Evolutionary conservation across 768 basidiomycete genomes (phyloP).

Genomic region (Thelephora ganbajun): DNA sequence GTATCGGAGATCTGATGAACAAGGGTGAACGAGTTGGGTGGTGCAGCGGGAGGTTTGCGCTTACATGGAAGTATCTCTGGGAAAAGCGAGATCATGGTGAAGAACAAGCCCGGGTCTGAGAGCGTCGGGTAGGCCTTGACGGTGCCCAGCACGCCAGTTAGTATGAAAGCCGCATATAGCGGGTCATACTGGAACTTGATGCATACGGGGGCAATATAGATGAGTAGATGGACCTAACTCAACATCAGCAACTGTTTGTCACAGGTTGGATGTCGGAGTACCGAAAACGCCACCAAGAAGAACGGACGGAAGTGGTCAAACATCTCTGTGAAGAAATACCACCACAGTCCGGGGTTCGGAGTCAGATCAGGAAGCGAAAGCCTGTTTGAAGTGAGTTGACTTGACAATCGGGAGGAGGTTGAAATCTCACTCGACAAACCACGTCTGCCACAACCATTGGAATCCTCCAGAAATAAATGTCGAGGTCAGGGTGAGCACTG

Average conservation of each 20-base stretch:
- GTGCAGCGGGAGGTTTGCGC: conserved; percentile 17
- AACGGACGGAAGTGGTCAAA: conserved; percentile 96
- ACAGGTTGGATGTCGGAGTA: conserved; percentile 23
- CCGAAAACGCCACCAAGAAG: conserved; percentile 90
- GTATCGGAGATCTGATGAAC: conserved; percentile 59
- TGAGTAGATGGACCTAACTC: conserved; percentile 52
- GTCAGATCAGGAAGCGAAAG: conserved; percentile 78
- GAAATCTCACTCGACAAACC: conserved; percentile 65
- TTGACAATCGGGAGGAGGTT: neutral
- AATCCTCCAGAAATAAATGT: conserved; percentile 45
- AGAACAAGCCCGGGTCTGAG: conserved; percentile 77
- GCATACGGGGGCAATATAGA: conserved; percentile 75
- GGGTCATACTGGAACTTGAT: conserved; percentile 86
- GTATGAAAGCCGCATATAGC: conserved; percentile 62
- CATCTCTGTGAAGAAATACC: conserved; percentile 99
- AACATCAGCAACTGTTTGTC: neutral
- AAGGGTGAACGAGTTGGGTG: neutral
- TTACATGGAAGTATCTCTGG: conserved; percentile 74
- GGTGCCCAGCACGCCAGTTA: conserved; percentile 62
- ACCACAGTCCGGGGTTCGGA: conserved; percentile 91
- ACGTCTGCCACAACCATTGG: conserved; percentile 65
- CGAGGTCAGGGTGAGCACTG: conserved; percentile 33
- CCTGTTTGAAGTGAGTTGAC: conserved; percentile 23
- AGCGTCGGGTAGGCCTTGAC: conserved; percentile 92
- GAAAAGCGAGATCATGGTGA: conserved; percentile 69